Evolutionary conservation across 202 grass and related monocot species (phyloP).

Genomic region (Dendrocalamus latiflorus): DNA sequence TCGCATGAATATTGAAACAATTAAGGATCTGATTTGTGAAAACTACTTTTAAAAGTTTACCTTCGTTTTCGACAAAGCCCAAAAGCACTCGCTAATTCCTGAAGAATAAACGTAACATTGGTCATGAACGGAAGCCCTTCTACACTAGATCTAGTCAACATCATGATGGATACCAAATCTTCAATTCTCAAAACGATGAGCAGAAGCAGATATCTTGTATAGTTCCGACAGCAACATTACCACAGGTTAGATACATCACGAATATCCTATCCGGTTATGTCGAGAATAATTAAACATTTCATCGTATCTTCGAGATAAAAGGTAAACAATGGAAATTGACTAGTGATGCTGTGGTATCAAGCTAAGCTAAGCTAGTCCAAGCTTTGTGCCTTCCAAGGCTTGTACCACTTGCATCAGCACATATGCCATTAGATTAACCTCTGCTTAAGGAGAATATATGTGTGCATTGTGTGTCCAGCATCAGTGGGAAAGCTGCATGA

Average conservation of each 20-base stretch:
- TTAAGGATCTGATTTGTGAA: too few species aligned
- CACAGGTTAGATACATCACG: constrained; percentile 1
- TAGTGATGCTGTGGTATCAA: constrained; percentile 11
- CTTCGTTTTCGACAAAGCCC: too few species aligned
- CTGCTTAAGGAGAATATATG: constrained; percentile 33
- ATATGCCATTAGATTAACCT: constrained; percentile 33
- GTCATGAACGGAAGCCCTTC: not conserved
- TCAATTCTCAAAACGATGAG: not conserved
- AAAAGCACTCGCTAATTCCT: not conserved
- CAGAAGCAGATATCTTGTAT: not conserved
- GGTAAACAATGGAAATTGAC: too few species aligned
- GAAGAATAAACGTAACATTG: not conserved
- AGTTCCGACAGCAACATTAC: constrained; percentile 16
- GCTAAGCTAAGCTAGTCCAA: not conserved
- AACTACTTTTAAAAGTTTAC: too few species aligned
- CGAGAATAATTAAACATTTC: constrained; percentile 24
- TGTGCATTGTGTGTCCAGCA: constrained; percentile 28
- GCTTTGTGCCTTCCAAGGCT: not conserved
- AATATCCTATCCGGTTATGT: constrained; percentile 17
- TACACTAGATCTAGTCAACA: not conserved
- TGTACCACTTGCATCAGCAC: constrained; percentile 30
- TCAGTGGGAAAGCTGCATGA: constrained; percentile 39
- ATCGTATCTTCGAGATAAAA: too few species aligned
- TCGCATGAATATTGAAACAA: too few species aligned
- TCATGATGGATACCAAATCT: constrained; percentile 27